Evolutionary conservation across 352 stramenopile species (phyloP).

Genomic region (Pilasporangium apinafurcum): DNA sequence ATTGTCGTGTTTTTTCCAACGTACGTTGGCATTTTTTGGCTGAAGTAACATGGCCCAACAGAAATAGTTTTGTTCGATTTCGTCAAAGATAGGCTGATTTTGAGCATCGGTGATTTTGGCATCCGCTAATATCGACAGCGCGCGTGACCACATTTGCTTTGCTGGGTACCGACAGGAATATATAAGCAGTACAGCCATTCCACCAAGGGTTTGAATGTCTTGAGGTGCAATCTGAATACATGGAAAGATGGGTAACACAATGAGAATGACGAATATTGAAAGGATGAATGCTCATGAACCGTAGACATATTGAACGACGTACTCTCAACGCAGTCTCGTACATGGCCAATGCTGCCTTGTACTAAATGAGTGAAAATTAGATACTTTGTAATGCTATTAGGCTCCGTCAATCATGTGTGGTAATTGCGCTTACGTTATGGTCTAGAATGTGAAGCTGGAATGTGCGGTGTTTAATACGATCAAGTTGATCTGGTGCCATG

Average conservation of each 20-base stretch:
- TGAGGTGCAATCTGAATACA: conserved; percentile 18
- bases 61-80: conserved; percentile 52
- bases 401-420: background rate
- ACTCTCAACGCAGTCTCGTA: conserved; percentile 59
- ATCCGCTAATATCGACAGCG: conserved; percentile 23
- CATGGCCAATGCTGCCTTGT: conserved; percentile 31
- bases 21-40: conserved; percentile 40
- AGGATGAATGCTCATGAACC: background rate
- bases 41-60: conserved; percentile 58
- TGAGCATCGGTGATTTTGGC: conserved; percentile 6
- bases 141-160: conserved; percentile 43
- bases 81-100: conserved; percentile 7
- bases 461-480: conserved; percentile 28
- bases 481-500: conserved; percentile 7
- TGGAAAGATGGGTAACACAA: background rate
- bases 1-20: background rate
- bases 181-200: conserved; percentile 43
- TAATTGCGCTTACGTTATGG: conserved; percentile 26
- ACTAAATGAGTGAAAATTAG: conserved; percentile 13
- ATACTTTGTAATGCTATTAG: conserved; percentile 3
- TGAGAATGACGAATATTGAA: background rate
- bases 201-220: conserved; percentile 30
- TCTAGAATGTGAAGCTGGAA: conserved; percentile 43
- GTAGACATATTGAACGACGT: background rate
- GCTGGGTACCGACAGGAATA: conserved; percentile 55